phyloP scores from a whole-genome alignment of 2,329 filamentous ascomycete species.

The Whalleya microplaca region DNA sequence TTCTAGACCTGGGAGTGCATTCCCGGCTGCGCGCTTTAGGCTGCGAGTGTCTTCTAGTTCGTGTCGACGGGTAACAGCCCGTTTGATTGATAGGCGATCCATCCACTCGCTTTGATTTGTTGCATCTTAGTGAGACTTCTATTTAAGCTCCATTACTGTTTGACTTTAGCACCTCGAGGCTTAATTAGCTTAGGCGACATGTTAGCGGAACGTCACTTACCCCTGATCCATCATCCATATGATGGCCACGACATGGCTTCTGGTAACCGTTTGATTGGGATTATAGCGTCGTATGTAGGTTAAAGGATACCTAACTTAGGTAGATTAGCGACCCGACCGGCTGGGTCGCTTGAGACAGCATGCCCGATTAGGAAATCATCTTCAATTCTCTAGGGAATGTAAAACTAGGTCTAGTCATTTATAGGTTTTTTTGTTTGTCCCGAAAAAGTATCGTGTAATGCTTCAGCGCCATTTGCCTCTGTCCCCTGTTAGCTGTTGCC shows the following conservation, averaged over 20 bases:
- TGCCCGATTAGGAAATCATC: not conserved
- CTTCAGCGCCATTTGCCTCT: not conserved
- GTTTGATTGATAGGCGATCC: too few species aligned
- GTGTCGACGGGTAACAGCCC: not conserved
- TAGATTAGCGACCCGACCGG: not conserved
- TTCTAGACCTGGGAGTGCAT: too few species aligned
- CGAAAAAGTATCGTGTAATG: too few species aligned
- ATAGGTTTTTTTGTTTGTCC: not conserved
- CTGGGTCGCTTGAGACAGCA: not conserved
- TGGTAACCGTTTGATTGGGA: not conserved
- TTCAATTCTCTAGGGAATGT: not conserved
- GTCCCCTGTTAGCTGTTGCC: not conserved
- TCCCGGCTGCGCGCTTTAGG: not conserved
- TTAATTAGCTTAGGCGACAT: not conserved
- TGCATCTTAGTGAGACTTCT: not conserved
- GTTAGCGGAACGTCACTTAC: not conserved
- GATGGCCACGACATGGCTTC: not conserved
- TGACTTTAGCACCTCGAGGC: not conserved
- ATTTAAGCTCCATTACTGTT: not conserved
- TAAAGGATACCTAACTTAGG: not conserved
- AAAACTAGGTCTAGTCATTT: not conserved
- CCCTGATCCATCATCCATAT: not conserved
- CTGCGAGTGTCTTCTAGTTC: not conserved
- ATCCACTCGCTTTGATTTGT: not conserved
- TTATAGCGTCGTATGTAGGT: not conserved